Percentiles rank a stretch among this genome's conserved stretches.
These are phyloP conservation scores for Microsporum canis DNA, from an alignment of 2,329 filamentous ascomycete genomes.

Conservation along the genomic window DNA sequence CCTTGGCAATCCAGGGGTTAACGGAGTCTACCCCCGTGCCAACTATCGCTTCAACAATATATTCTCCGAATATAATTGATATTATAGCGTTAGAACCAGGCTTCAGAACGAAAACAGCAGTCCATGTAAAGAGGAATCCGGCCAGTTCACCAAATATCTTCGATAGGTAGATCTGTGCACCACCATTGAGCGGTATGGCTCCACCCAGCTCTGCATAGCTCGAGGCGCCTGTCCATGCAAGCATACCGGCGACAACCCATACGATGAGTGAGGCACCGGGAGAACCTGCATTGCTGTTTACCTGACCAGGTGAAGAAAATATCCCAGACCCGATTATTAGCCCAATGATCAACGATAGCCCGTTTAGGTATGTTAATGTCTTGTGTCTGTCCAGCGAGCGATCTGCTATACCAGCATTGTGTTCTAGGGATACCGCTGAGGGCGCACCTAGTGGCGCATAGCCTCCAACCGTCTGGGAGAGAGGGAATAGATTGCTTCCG, in stretches of 20 bases:
- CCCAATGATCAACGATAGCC: conserved; percentile 78
- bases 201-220: conserved; percentile 94
- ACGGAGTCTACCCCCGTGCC: conserved; percentile 74
- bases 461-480: conserved; percentile 68
- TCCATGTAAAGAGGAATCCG: conserved; percentile 95
- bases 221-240: conserved; percentile 91
- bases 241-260: conserved; percentile 78
- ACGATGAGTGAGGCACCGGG: conserved; percentile 83
- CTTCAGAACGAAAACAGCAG: conserved; percentile 84
- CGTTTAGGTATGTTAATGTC: conserved; percentile 88
- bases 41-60: conserved; percentile 76
- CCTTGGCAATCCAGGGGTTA: conserved; percentile 82
- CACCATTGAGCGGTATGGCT: conserved; percentile 89
- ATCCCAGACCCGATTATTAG: conserved; percentile 94
- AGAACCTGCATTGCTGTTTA: conserved; percentile 83
- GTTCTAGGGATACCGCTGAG: conserved; percentile 44
- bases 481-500: conserved; percentile 78
- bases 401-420: conserved; percentile 51
- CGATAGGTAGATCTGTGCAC: conserved; percentile 82
- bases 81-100: conserved; percentile 90
- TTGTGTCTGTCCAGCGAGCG: conserved; percentile 90
- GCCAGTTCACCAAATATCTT: conserved; percentile 93
- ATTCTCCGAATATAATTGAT: conserved; percentile 95
- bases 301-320: conserved; percentile 86
- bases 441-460: conserved; percentile 82